Base-by-base conservation (phyloP, 2,329 filamentous ascomycete species). In the Cladophialophora immunda region DNA sequence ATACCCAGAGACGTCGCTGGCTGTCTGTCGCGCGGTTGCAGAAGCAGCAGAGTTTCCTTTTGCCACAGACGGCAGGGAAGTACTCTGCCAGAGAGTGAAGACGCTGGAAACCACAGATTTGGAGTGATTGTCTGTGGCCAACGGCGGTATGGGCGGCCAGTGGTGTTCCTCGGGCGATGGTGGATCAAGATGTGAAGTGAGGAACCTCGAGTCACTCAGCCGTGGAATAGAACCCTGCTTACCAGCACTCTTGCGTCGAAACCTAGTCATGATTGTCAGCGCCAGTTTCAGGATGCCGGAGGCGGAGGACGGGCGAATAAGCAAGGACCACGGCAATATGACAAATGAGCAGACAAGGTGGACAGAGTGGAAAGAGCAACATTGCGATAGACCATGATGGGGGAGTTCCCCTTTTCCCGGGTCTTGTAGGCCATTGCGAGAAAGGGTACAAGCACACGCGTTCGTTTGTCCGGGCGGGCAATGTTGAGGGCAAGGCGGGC, bases 191-290 rank as follows among this genome's bases (percentile, higher is more conserved):
- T 67, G 53, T 45, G 70, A 70, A 57, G 60, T 61, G 55, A 59
- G 30, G 47, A 68, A 71, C 4, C 65, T 58, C 41, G 54, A 47
- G 25, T 54, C 57, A 27, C 47, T 25, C 45, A 53, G 15, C 47
- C 58, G 52, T 29, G 45, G 55, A 27, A 47, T 54, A 22, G 66
- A 64, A 52, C 41, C 56, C 27, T 68, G 57, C 55, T 62, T 66
- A 15, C 58, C 56, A 36, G 64, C 27, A 53, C 64, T 66, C 54
- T 68, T 68, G n/a, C 66, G 60, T 56, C 68, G 66, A 36, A 71
- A 69, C 50, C 70, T 71, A 58, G 13, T 62, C 68, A 70, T 70
- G 50, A 63, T 65, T 19, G 61, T 70, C 67, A 68, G 62, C 58
- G 58, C 45, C 38, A 58, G 29, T 56, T 27, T 17, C 32, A 54